phyloP scores from a whole-genome alignment of 345 rosid genomes.

The Hypericum perforatum region DNA sequence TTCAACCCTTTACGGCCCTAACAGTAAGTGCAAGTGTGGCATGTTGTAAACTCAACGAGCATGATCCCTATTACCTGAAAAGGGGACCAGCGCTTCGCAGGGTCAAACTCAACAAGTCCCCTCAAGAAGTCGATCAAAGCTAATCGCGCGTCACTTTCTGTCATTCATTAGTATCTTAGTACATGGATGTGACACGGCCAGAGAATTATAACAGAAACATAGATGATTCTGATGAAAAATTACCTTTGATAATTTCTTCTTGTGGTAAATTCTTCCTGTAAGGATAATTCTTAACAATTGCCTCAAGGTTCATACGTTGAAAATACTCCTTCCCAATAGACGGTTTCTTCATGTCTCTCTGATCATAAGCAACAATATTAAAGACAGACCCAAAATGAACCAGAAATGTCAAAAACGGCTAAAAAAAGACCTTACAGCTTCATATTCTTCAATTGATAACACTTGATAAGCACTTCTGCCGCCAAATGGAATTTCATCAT shows the following conservation, averaged over 20 bases:
- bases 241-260: constrained; percentile 79
- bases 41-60: constrained; percentile 1
- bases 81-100: constrained; percentile 98
- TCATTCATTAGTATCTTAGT: constrained; percentile 12
- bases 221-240: constrained; percentile 11
- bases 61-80: constrained; percentile 53
- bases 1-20: neutral
- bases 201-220: neutral
- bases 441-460: constrained; percentile 77
- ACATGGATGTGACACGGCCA: constrained; percentile 7
- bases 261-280: constrained; percentile 64
- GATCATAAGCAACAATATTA: constrained; percentile 17
- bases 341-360: constrained; percentile 89
- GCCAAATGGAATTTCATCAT: constrained; percentile 40
- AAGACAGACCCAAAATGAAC: constrained; percentile 1
- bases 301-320: constrained; percentile 83
- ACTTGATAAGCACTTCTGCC: constrained; percentile 63
- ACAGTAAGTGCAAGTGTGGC: constrained; percentile 5
- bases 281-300: constrained; percentile 76
- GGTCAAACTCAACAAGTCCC: constrained; percentile 98
- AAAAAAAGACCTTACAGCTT: constrained; percentile 57
- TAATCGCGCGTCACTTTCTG: constrained; percentile 80
- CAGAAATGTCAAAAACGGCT: constrained; percentile 1
- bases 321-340: constrained; percentile 91
- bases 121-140: constrained; percentile 95